Conservation (phyloP, 169 alveolate species). For the Plasmodium cynomolgi region DNA sequence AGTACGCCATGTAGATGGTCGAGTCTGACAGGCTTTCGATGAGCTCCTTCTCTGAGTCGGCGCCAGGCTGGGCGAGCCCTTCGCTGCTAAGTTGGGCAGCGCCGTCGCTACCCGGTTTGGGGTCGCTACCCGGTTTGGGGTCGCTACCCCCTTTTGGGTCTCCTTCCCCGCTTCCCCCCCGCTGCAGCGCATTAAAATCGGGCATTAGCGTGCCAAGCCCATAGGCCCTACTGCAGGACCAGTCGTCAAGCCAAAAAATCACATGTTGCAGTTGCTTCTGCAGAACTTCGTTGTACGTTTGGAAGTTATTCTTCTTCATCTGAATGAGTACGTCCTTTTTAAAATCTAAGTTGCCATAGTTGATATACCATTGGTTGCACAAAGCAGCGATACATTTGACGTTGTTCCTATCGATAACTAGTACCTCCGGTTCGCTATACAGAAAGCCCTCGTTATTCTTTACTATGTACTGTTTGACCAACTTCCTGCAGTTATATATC, state of each 20-base stretch:
- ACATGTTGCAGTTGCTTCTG: slow-evolving; percentile 92
- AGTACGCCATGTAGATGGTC: slow-evolving; percentile 99
- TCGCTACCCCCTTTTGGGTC: neutral
- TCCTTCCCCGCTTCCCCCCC: neutral
- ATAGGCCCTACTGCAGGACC: slow-evolving; percentile 98
- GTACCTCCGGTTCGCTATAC: slow-evolving; percentile 97
- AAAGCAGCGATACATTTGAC: slow-evolving; percentile 97
- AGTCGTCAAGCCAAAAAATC: slow-evolving; percentile 91
- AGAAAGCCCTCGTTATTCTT: slow-evolving; percentile 84
- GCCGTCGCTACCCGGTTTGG: neutral
- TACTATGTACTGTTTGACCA: slow-evolving; percentile 81
- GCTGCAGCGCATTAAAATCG: slow-evolving; percentile 84
- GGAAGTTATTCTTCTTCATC: slow-evolving; percentile 84
- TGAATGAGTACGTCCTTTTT: slow-evolving; percentile 92
- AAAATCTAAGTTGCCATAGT: slow-evolving; percentile 98
- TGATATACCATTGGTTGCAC: slow-evolving; percentile 97
- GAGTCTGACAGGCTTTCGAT: slow-evolving; percentile 99
- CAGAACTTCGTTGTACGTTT: slow-evolving; percentile 84
- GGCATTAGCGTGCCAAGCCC: slow-evolving; percentile 99
- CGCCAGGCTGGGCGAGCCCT: neutral
- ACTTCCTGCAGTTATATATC: slow-evolving; percentile 88
- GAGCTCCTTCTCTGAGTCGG: slow-evolving; percentile 79
- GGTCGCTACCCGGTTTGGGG: neutral
- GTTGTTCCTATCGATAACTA: slow-evolving; percentile 96
- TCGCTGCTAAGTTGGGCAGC: neutral